These are phyloP conservation scores for Aureobasidium sp. DNA, from an alignment of 2,329 filamentous ascomycete species.

Conservation along the genomic window DNA sequence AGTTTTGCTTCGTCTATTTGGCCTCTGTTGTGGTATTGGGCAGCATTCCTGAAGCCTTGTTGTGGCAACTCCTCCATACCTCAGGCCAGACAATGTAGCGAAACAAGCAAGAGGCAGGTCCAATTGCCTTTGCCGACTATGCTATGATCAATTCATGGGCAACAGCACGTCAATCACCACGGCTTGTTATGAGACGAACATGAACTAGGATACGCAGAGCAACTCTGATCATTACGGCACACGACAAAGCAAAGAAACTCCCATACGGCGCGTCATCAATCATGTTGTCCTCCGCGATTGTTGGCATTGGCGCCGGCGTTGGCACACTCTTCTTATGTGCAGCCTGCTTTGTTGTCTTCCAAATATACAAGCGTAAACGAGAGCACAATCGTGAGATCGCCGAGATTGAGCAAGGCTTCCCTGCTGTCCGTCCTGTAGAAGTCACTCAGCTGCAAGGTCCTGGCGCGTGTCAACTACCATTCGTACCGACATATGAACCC, in stretches of 20 bases:
- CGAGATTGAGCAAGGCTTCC: conserved; percentile 23
- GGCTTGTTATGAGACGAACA: not conserved
- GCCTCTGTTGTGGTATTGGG: not conserved
- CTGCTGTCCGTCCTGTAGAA: conserved; percentile 1
- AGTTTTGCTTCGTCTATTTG: not conserved
- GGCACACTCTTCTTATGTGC: conserved; percentile 24
- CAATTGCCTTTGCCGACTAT: not conserved
- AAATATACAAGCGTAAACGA: conserved; percentile 23
- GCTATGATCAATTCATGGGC: not conserved
- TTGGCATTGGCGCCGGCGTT: conserved; percentile 26
- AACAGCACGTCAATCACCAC: not conserved
- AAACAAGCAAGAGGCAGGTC: not conserved
- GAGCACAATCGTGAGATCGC: conserved; percentile 24
- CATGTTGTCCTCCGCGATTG: not conserved
- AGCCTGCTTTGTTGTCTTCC: conserved; percentile 22
- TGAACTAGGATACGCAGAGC: not conserved
- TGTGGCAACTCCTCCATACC: conserved; percentile 17
- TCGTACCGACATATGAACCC: conserved; percentile 30
- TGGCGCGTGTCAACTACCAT: conserved; percentile 5
- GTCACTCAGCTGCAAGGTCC: conserved; percentile 17
- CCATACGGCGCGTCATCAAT: not conserved
- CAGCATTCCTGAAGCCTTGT: conserved; percentile 18
- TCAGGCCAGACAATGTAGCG: not conserved
- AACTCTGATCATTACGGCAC: too few relatives aligned
- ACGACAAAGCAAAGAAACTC: too few relatives aligned